These are phyloP conservation scores for Penicillium bovifimosum DNA, from an alignment of 495 filamentous ascomycete genomes.

Conservation along the genomic window DNA sequence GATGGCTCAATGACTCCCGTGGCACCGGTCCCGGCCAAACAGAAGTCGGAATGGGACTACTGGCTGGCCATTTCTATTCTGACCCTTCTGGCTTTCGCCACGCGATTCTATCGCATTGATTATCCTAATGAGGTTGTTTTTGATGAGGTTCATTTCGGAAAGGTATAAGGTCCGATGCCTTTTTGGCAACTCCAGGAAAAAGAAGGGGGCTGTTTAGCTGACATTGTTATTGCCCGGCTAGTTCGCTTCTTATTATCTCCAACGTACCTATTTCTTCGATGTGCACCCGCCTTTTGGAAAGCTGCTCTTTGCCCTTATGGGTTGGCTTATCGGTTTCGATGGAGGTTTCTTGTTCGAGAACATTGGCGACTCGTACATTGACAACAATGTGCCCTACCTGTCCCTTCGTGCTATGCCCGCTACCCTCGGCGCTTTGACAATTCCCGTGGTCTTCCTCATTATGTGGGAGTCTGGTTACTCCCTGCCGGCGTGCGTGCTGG, in stretches of 20 bases:
- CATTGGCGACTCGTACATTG: slow-evolving; percentile 97
- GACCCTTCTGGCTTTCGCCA: slow-evolving; percentile 79
- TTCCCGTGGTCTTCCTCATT: slow-evolving; percentile 89
- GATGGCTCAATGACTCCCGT: slow-evolving; percentile 21
- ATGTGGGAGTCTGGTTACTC: slow-evolving; percentile 99
- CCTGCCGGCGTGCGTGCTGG: slow-evolving; percentile 82
- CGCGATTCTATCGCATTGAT: slow-evolving; percentile 89
- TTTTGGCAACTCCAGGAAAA: neutral
- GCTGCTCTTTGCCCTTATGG: slow-evolving; percentile 72
- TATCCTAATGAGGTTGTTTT: slow-evolving; percentile 97
- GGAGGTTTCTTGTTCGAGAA: slow-evolving; percentile 98
- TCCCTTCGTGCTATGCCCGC: slow-evolving; percentile 93
- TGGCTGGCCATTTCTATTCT: slow-evolving; percentile 72
- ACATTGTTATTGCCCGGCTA: slow-evolving; percentile 30
- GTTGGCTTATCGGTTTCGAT: slow-evolving; percentile 93
- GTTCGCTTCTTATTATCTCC: slow-evolving; percentile 96
- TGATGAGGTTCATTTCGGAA: slow-evolving; percentile 99
- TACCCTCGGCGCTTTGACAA: slow-evolving; percentile 82
- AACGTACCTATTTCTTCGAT: slow-evolving; percentile 99
- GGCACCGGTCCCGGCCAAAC: slow-evolving; percentile 23
- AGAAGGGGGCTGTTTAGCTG: slow-evolving; percentile 12
- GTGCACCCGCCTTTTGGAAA: slow-evolving; percentile 94
- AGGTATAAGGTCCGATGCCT: slow-evolving; percentile 53
- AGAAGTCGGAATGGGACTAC: slow-evolving; percentile 70
- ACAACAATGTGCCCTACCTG: slow-evolving; percentile 94